These are phyloP conservation scores for Thielaviopsis punctulata DNA, from an alignment of 2,329 filamentous ascomycete species.

Conservation along the genomic window DNA sequence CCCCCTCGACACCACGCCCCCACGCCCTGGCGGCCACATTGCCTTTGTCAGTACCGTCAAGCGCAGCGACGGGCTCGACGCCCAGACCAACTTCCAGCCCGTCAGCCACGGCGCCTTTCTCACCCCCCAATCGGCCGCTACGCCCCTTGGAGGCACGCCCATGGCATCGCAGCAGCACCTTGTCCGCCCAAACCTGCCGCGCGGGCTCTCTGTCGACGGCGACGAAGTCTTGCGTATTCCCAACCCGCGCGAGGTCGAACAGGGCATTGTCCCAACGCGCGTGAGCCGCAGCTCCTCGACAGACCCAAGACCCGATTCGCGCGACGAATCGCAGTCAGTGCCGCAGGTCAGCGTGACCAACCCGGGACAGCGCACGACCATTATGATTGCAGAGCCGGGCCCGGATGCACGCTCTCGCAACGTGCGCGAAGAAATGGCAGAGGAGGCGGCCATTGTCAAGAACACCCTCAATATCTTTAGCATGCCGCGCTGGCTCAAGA, in stretches of 20 bases:
- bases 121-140: conserved; percentile 21
- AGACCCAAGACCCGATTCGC: conserved; percentile 3
- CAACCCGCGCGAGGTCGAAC: conserved; percentile 77
- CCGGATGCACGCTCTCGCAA: conserved; percentile 11
- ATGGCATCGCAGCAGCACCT: not conserved
- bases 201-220: conserved; percentile 48
- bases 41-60: conserved; percentile 53
- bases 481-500: conserved; percentile 10
- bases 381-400: conserved; percentile 47
- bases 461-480: conserved; percentile 14
- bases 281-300: conserved; percentile 17
- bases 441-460: conserved; percentile 21
- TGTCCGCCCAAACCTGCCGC: conserved; percentile 3
- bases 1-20: not conserved
- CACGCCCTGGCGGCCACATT: conserved; percentile 23
- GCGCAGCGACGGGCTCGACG: conserved; percentile 34
- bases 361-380: conserved; percentile 5
- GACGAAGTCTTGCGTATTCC: conserved; percentile 72
- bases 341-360: not conserved
- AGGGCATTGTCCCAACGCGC: conserved; percentile 51
- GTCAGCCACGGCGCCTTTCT: conserved; percentile 2
- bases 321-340: not conserved
- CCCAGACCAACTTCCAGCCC: conserved; percentile 10
- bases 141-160: conserved; percentile 28
- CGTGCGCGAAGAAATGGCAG: conserved; percentile 19